Evolutionary conservation across 305 asterid genomes (phyloP).

Genomic region (Solanum aculeatissimum): DNA sequence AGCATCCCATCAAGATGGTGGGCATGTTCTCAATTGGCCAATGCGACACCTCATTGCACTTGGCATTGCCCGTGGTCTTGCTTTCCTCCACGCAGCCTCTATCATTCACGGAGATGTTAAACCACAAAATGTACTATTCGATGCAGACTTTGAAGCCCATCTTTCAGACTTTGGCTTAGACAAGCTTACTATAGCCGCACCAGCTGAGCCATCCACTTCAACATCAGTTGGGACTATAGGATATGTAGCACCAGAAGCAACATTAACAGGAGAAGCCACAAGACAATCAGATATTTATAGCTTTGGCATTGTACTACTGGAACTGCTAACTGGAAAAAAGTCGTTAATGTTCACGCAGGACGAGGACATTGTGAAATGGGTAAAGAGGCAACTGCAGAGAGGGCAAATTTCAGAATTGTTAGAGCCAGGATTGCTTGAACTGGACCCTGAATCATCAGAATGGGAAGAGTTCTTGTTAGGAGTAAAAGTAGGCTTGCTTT

Average conservation of each 20-base stretch:
- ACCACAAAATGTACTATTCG: slow-evolving; percentile 56
- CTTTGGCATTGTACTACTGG: slow-evolving; percentile 56
- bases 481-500: slow-evolving; percentile 59
- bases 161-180: slow-evolving; percentile 52
- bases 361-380: slow-evolving; percentile 82
- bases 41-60: slow-evolving; percentile 72
- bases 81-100: slow-evolving; percentile 41
- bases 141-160: slow-evolving; percentile 74
- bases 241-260: slow-evolving; percentile 42
- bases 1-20: slow-evolving; percentile 62
- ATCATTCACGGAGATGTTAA: slow-evolving; percentile 52
- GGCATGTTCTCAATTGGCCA: slow-evolving; percentile 74
- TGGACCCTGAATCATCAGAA: slow-evolving; percentile 70
- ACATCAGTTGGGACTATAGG: slow-evolving; percentile 34
- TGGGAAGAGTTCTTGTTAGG: slow-evolving; percentile 77
- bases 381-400: slow-evolving; percentile 56
- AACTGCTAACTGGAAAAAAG: slow-evolving; percentile 54
- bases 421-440: slow-evolving; percentile 65
- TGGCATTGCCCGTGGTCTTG: slow-evolving; percentile 57
- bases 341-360: slow-evolving; percentile 61
- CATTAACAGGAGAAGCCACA: slow-evolving; percentile 31
- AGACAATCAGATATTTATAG: slow-evolving; percentile 52
- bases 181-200: slow-evolving; percentile 26
- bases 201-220: slow-evolving; percentile 39
- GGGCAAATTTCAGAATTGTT: slow-evolving; percentile 59